A percentile compares a stretch with the other conserved stretches of the same genome.
phyloP scores from a whole-genome alignment of 768 basidiomycete species.

The Boletus bicolor region DNA sequence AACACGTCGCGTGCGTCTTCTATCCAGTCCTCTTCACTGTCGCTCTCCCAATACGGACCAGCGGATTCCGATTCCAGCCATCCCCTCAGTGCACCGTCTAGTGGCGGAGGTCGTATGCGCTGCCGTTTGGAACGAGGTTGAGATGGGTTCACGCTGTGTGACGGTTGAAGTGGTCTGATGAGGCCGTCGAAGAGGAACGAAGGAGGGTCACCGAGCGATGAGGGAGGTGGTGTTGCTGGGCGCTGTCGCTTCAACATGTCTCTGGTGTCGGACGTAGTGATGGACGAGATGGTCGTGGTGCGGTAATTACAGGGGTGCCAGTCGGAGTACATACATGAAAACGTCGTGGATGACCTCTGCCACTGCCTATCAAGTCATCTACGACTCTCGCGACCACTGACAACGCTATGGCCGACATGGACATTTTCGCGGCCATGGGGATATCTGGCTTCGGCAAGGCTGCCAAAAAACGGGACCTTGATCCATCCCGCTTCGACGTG shows the following conservation, averaged over 20 bases:
- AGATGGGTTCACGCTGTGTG: constrained; percentile 7
- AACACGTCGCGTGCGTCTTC: constrained; percentile 36
- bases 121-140: constrained; percentile 49
- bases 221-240: constrained; percentile 42
- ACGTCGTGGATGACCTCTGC: constrained; percentile 15
- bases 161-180: constrained; percentile 10
- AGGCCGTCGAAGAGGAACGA: constrained; percentile 17
- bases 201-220: constrained; percentile 26
- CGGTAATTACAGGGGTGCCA: constrained; percentile 11
- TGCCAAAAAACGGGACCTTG: constrained; percentile 59
- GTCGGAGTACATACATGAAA: constrained; percentile 21
- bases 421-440: constrained; percentile 79
- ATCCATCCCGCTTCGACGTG: constrained; percentile 77
- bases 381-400: neutral
- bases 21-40: constrained; percentile 33
- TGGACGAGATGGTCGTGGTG: constrained; percentile 1
- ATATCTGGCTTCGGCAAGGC: constrained; percentile 82
- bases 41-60: constrained; percentile 19
- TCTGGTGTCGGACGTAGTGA: constrained; percentile 7
- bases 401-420: constrained; percentile 52
- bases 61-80: constrained; percentile 31
- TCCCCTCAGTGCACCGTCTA: constrained; percentile 52
- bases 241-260: constrained; percentile 57
- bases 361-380: constrained; percentile 4
- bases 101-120: constrained; percentile 47